Base-by-base conservation (phyloP, 768 basidiomycete species). In the Lentinula aciculospora region DNA sequence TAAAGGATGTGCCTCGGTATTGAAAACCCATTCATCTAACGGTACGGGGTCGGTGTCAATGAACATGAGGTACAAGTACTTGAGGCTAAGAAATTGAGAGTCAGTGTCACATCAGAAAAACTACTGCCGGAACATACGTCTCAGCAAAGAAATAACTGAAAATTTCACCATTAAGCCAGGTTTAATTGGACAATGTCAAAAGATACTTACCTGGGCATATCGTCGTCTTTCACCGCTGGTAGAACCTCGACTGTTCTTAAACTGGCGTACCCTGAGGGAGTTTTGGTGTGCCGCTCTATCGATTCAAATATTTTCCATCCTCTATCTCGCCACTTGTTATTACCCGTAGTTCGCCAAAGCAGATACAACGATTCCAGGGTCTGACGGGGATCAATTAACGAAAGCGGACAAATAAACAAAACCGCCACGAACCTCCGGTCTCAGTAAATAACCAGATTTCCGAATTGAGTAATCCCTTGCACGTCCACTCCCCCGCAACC, bases 161-260 rank as follows among this genome's bases (percentile, higher is more conserved):
- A 19, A 37, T 2, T n/a, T 15, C 32, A 25, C 25, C 21, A 5
- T 42, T 19, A 10, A 36, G 23, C 31, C 19, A 17, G 25, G 29
- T 13, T 45, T 3, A 31, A 48, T 25, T 28, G 32, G 36, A 29
- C 23, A 21, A 23, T n/a, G 12, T 17, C 15, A 5, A 8, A 21
- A 28, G n/a, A 74, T n/a, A 66, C 80, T 57, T 39, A 87, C 88
- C 88, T 90, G n/a, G 89, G 89, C 86, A 90, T 89, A 21, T 74
- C 73, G 62, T 91, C 80, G 29, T 66, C 65, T 64, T 75, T 70
- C 12, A 62, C 53, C 1, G 75, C 72, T n/a, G 74, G 71, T 1
- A 67, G 61, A 19, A 63, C 53, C 27, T 82, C 76, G 12, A 88
- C 86, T 13, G 74, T 69, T 53, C 63, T 62, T 42, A 90, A 68